These are phyloP conservation scores for Paecilomyces formosus DNA, from an alignment of 2,329 filamentous ascomycete genomes.

Conservation along the genomic window DNA sequence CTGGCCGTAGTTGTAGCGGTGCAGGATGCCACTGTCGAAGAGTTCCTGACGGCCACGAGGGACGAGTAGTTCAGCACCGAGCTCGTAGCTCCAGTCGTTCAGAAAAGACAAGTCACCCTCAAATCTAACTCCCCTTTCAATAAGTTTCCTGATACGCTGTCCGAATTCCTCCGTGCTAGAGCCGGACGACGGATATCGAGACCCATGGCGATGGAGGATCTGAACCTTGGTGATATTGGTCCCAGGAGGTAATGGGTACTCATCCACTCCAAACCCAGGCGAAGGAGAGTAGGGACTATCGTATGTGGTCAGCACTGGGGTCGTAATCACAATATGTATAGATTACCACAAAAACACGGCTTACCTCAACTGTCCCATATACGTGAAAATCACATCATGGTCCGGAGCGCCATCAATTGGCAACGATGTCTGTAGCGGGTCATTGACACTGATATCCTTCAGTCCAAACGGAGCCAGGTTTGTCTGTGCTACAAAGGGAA, in stretches of 20 bases:
- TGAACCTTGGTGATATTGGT: constrained; percentile 63
- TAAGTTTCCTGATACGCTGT: constrained; percentile 49
- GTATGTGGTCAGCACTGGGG: neutral
- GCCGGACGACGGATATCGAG: constrained; percentile 61
- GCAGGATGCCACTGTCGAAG: constrained; percentile 62
- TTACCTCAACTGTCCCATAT: constrained; percentile 56
- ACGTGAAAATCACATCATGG: constrained; percentile 60
- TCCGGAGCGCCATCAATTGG: constrained; percentile 54
- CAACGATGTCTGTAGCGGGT: constrained; percentile 62
- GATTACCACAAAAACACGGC: constrained; percentile 5
- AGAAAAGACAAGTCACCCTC: constrained; percentile 58
- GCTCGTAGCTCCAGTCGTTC: constrained; percentile 59
- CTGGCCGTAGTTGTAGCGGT: constrained; percentile 65
- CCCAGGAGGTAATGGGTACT: constrained; percentile 60
- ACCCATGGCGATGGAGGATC: constrained; percentile 67
- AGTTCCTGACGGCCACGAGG: constrained; percentile 66
- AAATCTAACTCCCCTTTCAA: constrained; percentile 44
- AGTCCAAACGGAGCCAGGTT: constrained; percentile 58
- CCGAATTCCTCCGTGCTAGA: constrained; percentile 51
- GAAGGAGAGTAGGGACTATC: constrained; percentile 60
- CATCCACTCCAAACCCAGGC: constrained; percentile 63
- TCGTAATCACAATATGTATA: neutral
- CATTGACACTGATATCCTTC: constrained; percentile 58
- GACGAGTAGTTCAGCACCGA: constrained; percentile 65
- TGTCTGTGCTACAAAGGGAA: constrained; percentile 65